Conservation (phyloP, 1,284 basidiomycete genomes). For the Clitocybe nebularis region DNA sequence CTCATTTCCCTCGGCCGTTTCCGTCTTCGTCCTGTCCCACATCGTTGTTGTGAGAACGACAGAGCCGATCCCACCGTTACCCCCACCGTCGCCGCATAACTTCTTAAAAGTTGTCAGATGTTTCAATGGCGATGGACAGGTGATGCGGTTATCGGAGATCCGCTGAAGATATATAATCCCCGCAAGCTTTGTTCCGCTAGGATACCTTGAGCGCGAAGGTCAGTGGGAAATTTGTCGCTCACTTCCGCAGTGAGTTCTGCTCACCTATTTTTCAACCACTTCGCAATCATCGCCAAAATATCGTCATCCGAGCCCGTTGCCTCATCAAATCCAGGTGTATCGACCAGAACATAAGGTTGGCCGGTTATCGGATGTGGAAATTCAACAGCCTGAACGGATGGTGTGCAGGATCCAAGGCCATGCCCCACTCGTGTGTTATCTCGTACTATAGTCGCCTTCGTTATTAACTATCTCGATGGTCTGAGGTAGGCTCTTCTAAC, state of each 20-base stretch:
- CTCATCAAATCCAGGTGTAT: slow-evolving; percentile 14
- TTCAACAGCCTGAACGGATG: slow-evolving; percentile 4
- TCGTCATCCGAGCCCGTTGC: slow-evolving; percentile 9
- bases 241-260: neutral
- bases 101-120: slow-evolving; percentile 9
- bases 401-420: neutral
- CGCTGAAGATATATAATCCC: slow-evolving; percentile 14
- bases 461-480: slow-evolving; percentile 5
- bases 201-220: slow-evolving; percentile 8
- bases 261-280: slow-evolving; percentile 12
- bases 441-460: slow-evolving; percentile 1
- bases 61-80: too few species aligned
- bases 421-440: neutral
- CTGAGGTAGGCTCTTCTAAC: neutral
- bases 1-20: slow-evolving; percentile 1
- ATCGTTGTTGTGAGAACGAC: slow-evolving; percentile 11
- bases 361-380: slow-evolving; percentile 5
- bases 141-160: slow-evolving; percentile 12
- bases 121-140: slow-evolving; percentile 9
- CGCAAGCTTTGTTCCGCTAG: too few species aligned
- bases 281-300: slow-evolving; percentile 9
- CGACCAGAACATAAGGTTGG: slow-evolving; percentile 11
- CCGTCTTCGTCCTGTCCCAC: slow-evolving; percentile 3
- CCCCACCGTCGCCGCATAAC: slow-evolving; percentile 8
- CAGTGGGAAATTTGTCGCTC: neutral